These are phyloP conservation scores for Cystobasidium pallidum DNA, from an alignment of 1,284 basidiomycete species.

Conservation along the genomic window DNA sequence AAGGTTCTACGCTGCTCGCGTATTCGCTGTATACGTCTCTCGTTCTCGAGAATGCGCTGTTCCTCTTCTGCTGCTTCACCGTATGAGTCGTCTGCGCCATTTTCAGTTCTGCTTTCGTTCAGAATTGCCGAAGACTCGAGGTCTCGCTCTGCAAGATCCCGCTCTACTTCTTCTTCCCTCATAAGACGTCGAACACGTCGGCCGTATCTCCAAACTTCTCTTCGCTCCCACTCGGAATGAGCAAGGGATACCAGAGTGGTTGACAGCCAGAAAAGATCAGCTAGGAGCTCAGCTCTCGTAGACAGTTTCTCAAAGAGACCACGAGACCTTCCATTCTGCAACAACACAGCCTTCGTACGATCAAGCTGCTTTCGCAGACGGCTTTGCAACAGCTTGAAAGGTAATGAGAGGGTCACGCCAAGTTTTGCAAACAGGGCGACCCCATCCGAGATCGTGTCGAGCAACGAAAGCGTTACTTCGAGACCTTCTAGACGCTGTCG, in stretches of 20 bases:
- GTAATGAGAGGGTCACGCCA: constrained; percentile 35
- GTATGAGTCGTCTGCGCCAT: background rate
- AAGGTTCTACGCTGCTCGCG: constrained; percentile 30
- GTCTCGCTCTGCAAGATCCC: constrained; percentile 10
- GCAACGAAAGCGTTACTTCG: constrained; percentile 34
- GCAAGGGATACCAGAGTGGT: constrained; percentile 8
- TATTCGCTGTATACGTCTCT: constrained; percentile 24
- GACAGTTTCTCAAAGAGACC: constrained; percentile 24
- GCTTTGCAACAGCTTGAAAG: constrained; percentile 26
- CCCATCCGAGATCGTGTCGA: constrained; percentile 41
- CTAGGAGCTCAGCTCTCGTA: constrained; percentile 28
- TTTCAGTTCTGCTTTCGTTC: constrained; percentile 2
- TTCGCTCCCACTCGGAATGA: constrained; percentile 38
- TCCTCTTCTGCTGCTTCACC: constrained; percentile 10
- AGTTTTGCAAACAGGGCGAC: constrained; percentile 33
- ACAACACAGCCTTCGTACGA: background rate
- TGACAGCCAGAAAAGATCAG: constrained; percentile 38
- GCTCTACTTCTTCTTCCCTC: constrained; percentile 34
- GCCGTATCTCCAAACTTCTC: constrained; percentile 39
- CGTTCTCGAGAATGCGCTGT: constrained; percentile 9
- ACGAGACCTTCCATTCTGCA: background rate
- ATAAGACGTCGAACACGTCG: constrained; percentile 35
- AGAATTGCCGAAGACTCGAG: background rate
- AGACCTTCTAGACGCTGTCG: constrained; percentile 31
- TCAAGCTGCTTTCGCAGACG: constrained; percentile 8